Evolutionary conservation across 2,329 filamentous ascomycete species (phyloP).

Genomic region (Monosporascus cannonballus): DNA sequence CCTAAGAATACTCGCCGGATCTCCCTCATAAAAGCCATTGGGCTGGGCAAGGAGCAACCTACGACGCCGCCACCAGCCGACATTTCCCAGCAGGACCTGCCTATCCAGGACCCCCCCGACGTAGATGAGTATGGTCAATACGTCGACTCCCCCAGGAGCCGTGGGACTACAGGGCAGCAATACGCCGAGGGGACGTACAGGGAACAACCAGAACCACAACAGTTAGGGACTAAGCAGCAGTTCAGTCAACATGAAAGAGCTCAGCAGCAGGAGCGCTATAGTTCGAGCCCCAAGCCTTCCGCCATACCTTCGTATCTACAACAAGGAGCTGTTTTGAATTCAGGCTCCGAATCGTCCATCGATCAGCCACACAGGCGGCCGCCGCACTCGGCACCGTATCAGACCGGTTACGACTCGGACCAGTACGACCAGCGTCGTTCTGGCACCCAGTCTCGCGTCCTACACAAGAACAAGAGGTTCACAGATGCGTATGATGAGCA

Average conservation of each 20-base stretch:
- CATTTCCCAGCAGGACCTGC: conserved; percentile 46
- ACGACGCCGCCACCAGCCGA: conserved; percentile 36
- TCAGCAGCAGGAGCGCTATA: conserved; percentile 36
- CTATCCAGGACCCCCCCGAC: conserved; percentile 42
- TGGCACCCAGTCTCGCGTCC: conserved; percentile 43
- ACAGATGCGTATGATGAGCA: conserved; percentile 82
- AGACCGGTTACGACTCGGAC: conserved; percentile 37
- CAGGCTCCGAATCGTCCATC: conserved; percentile 48
- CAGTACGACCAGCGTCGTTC: conserved; percentile 35
- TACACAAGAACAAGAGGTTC: conserved; percentile 86
- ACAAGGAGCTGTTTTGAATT: conserved; percentile 40
- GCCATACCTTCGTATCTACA: conserved; percentile 42
- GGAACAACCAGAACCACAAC: conserved; percentile 27
- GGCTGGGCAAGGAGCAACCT: conserved; percentile 49
- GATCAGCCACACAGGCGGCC: conserved; percentile 38
- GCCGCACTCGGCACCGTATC: conserved; percentile 38
- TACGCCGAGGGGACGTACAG: conserved; percentile 34
- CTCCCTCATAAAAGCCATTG: conserved; percentile 64
- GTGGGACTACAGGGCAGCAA: conserved; percentile 19
- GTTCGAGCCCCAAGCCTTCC: conserved; percentile 34
- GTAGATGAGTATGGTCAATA: conserved; percentile 32
- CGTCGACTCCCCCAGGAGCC: conserved; percentile 19
- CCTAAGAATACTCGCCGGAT: conserved; percentile 52
- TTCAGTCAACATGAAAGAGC: conserved; percentile 25
- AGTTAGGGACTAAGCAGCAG: conserved; percentile 19